These are phyloP conservation scores for Blastocystis sp. DNA, from an alignment of 352 stramenopile species.

Conservation along the genomic window DNA sequence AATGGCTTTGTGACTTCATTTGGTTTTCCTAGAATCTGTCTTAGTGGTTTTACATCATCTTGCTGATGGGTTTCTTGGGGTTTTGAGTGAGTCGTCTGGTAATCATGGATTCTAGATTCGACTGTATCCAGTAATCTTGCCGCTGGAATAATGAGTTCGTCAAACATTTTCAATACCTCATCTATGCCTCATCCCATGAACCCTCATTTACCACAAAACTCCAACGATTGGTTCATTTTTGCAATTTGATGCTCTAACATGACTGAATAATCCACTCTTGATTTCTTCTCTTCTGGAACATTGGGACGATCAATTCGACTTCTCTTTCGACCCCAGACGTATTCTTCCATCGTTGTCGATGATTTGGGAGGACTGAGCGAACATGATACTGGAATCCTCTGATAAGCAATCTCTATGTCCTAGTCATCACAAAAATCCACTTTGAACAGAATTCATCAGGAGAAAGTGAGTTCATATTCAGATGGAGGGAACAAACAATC, in stretches of 20 bases:
- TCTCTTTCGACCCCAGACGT: background rate
- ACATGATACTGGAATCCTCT: background rate
- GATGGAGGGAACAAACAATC: constrained; percentile 3
- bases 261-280: background rate
- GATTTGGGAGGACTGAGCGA: background rate
- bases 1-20: background rate
- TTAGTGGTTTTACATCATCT: background rate
- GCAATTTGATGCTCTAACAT: background rate
- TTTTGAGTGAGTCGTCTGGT: background rate
- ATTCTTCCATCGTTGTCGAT: background rate
- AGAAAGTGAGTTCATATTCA: background rate
- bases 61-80: background rate
- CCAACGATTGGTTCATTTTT: background rate
- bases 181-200: background rate
- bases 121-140: constrained; percentile 14
- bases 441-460: background rate
- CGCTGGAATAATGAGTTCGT: constrained; percentile 24
- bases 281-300: background rate
- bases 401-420: background rate
- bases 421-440: no score
- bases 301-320: background rate
- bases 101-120: background rate
- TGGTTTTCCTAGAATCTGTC: background rate
- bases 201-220: background rate
- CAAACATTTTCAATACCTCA: constrained; percentile 23